Percentiles rank a stretch among this genome's conserved stretches.
These are phyloP conservation scores for Trichoderma atroviride DNA, from an alignment of 2,329 filamentous ascomycete species.

Conservation along the genomic window DNA sequence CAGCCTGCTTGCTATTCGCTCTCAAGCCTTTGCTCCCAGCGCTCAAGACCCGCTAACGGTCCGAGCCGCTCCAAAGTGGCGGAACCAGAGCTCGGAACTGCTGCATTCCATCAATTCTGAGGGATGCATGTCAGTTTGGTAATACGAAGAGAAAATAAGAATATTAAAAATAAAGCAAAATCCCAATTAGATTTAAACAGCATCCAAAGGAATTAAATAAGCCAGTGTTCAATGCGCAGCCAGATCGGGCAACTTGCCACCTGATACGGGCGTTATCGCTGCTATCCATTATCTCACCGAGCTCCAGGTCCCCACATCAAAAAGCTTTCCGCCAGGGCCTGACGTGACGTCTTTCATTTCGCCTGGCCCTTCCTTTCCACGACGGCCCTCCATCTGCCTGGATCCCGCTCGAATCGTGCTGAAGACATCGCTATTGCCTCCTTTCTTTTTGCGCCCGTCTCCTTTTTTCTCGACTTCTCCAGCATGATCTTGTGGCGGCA, in stretches of 20 bases:
- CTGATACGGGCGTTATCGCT: not conserved
- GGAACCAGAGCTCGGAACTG: not conserved
- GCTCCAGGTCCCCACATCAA: constrained; percentile 7
- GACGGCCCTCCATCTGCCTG: not conserved
- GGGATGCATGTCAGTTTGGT: not conserved
- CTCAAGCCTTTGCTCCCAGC: not conserved
- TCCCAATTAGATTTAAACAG: not conserved
- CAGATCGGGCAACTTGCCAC: not conserved
- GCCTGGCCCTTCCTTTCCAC: not conserved
- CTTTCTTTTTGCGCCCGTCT: too few relatives aligned
- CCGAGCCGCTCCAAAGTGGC: constrained; percentile 15
- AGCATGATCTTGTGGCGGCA: constrained; percentile 27
- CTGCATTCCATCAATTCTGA: not conserved
- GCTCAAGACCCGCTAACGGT: constrained; percentile 21
- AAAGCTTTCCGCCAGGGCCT: constrained; percentile 17
- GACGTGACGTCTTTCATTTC: constrained; percentile 23
- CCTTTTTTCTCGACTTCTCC: not conserved
- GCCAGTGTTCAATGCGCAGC: not conserved
- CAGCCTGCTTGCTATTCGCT: not conserved
- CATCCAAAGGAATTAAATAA: not conserved
- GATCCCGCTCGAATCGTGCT: constrained; percentile 14
- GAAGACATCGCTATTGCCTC: not conserved
- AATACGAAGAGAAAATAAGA: not conserved
- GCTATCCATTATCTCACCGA: not conserved
- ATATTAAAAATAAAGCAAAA: not conserved